Conservation (phyloP, 768 basidiomycete species). For the Lentinula raphanica region DNA sequence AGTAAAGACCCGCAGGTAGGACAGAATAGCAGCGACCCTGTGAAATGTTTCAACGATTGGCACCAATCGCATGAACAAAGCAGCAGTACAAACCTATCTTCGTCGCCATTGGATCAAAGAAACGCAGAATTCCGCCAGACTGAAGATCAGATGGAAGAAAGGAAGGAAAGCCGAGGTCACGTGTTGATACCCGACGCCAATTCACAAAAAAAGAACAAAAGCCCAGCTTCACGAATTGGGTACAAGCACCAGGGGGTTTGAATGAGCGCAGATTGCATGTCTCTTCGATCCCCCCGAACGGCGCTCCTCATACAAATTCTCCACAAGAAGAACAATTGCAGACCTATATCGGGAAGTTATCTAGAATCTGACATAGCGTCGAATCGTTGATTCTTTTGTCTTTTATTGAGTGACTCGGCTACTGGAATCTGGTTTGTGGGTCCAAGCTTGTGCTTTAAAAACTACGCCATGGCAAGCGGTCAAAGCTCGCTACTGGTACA, state of each 20-base stretch:
- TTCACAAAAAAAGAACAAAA: not conserved
- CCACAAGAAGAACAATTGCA: conserved; percentile 6
- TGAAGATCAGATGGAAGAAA: not conserved
- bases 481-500: conserved; percentile 4
- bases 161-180: not conserved
- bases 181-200: not conserved
- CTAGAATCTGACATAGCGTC: not conserved
- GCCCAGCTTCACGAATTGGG: conserved; percentile 1
- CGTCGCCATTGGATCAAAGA: conserved; percentile 7
- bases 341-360: not conserved
- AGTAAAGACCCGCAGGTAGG: conserved; percentile 89
- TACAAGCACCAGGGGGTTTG: not conserved
- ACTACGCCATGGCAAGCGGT: not conserved
- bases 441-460: conserved; percentile 6
- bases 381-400: conserved; percentile 1
- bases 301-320: conserved; percentile 1
- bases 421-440: conserved; percentile 7
- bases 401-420: conserved; percentile 7
- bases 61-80: not conserved
- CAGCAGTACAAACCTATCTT: conserved; percentile 29
- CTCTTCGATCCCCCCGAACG: not conserved
- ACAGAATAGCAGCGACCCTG: conserved; percentile 93
- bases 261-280: not conserved
- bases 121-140: not conserved
- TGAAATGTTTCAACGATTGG: not conserved